Evolutionary conservation across 495 filamentous ascomycete species (phyloP).

Genomic region (Lepidopterella palustris): DNA sequence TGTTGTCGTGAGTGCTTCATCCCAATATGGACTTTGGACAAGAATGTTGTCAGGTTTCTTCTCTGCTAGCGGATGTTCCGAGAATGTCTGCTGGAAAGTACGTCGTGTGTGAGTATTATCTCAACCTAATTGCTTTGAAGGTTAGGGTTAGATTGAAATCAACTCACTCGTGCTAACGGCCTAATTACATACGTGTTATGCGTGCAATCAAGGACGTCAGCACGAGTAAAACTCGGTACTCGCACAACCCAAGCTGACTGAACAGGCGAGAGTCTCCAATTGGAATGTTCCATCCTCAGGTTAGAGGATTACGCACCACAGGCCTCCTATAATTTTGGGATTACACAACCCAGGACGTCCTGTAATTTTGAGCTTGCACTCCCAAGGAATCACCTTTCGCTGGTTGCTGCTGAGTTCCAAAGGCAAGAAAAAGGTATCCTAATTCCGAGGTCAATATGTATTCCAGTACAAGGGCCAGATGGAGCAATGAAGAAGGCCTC

Average conservation of each 20-base stretch:
- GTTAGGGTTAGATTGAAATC: conserved; percentile 1
- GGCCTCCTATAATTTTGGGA: too few relatives aligned
- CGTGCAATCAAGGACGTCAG: background rate
- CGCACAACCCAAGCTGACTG: background rate
- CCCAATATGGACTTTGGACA: background rate
- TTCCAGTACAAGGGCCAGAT: too few relatives aligned
- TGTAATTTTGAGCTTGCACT: background rate
- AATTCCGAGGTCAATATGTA: too few relatives aligned
- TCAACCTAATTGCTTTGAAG: background rate
- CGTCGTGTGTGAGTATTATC: background rate
- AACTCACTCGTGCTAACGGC: conserved; percentile 3
- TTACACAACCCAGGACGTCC: background rate
- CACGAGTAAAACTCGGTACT: background rate
- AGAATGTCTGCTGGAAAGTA: background rate
- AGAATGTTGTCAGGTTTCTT: background rate
- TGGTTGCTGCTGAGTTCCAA: background rate
- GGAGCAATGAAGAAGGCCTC: too few relatives aligned
- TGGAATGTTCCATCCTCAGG: background rate
- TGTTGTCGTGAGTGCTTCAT: too few relatives aligned
- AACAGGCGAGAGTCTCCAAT: background rate
- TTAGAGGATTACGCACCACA: too few relatives aligned
- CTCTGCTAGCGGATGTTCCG: background rate
- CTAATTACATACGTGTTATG: background rate
- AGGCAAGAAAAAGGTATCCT: too few relatives aligned
- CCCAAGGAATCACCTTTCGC: background rate